Conservation (phyloP, 2,329 filamentous ascomycete genomes). For the Hypocrella siamensis region DNA sequence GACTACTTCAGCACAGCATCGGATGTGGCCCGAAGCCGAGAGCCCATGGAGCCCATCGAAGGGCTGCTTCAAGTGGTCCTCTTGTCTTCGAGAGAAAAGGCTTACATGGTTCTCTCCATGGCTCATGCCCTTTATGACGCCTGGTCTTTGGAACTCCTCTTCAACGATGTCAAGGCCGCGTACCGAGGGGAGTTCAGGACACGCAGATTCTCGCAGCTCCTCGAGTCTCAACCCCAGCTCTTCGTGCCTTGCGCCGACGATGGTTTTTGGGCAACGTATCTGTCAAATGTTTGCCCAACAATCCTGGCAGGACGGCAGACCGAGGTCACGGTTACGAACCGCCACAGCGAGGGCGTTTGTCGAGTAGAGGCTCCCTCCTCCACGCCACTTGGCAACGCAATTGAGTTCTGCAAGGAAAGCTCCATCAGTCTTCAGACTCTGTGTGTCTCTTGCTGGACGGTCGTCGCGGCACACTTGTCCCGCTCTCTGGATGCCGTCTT, state of each 20-base stretch:
- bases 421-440: constrained; percentile 63
- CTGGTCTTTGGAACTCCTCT: constrained; percentile 62
- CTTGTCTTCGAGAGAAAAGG: constrained; percentile 14
- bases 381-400: constrained; percentile 8
- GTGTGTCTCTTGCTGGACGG: constrained; percentile 61
- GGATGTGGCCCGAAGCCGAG: too few relatives aligned
- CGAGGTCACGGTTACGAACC: neutral
- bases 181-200: constrained; percentile 32
- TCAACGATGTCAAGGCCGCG: constrained; percentile 50
- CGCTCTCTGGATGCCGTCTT: constrained; percentile 61
- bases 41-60: too few relatives aligned
- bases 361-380: constrained; percentile 6
- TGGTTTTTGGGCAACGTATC: constrained; percentile 56
- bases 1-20: neutral
- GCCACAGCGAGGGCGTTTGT: constrained; percentile 1
- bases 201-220: constrained; percentile 20
- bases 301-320: constrained; percentile 9
- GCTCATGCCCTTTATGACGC: constrained; percentile 85
- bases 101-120: constrained; percentile 50
- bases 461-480: constrained; percentile 48
- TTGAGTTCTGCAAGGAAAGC: constrained; percentile 45
- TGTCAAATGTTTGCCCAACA: constrained; percentile 34
- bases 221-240: constrained; percentile 5
- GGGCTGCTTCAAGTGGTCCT: constrained; percentile 35
- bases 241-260: constrained; percentile 5